Percentiles rank a stretch among this genome's conserved stretches.
Evolutionary conservation across 2,329 filamentous ascomycete species (phyloP).

Genomic region (Fusarium tanahbumbuense): DNA sequence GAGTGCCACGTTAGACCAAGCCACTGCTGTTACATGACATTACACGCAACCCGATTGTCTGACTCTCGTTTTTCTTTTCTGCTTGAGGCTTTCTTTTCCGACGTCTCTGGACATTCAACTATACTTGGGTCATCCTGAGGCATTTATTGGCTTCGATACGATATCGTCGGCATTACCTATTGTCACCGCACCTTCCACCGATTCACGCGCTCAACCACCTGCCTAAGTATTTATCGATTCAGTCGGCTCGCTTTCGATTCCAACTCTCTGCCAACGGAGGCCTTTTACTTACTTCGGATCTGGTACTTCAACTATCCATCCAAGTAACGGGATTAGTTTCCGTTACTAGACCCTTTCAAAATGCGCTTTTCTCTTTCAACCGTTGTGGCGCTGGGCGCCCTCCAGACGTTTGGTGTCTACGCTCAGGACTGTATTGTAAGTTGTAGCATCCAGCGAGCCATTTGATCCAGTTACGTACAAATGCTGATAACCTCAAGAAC

Average conservation of each 20-base stretch:
- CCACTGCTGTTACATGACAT: slow-evolving; percentile 29
- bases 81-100: slow-evolving; percentile 26
- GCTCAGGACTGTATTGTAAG: slow-evolving; percentile 51
- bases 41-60: slow-evolving; percentile 8
- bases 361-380: slow-evolving; percentile 48
- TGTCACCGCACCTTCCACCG: slow-evolving; percentile 1
- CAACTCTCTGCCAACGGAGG: neutral
- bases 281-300: neutral
- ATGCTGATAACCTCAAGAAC: slow-evolving; percentile 32
- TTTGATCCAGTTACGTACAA: neutral
- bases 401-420: slow-evolving; percentile 42
- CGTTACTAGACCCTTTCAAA: slow-evolving; percentile 12
- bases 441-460: slow-evolving; percentile 3
- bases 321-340: slow-evolving; percentile 10
- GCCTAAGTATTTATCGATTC: neutral
- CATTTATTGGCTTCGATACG: slow-evolving; percentile 12
- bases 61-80: slow-evolving; percentile 24
- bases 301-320: neutral
- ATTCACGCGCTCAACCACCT: neutral
- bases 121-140: slow-evolving; percentile 13
- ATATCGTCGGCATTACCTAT: neutral
- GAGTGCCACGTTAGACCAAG: slow-evolving; percentile 38
- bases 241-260: neutral
- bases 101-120: neutral
- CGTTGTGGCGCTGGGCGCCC: slow-evolving; percentile 47